Base-by-base conservation (phyloP, 2,329 filamentous ascomycete species). In the Cladobotryum mycophilum region DNA sequence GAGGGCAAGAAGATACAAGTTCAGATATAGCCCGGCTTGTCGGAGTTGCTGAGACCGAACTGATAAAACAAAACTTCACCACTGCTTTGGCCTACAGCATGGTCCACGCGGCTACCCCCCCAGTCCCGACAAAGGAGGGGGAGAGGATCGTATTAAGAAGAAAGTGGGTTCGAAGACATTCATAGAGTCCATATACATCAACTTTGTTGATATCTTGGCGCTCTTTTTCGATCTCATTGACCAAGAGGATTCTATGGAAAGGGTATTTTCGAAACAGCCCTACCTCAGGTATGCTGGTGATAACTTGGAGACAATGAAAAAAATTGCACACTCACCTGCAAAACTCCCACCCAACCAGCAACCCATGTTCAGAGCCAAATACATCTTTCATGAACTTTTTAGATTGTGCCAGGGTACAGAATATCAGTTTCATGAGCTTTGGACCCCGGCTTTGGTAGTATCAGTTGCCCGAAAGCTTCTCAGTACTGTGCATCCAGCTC, bases 61-160 rank as follows among this genome's bases (percentile, higher is more conserved):
- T 95, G 22, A 67, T 95, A 13, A 72, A 76, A 30, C 68, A 72
- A 22, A 86, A 85, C 15, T 96, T 97, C 61, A 78, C 85, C 34
- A 93, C 86, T 63, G 79, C 84, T 3, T 78, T 90, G 57, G 89
- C 90, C 4, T 99, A 97, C 64, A 84, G 86, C 51, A 84, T 96
- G 58, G 85, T 88, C 4, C 83, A 86, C 49, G 64, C 60, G 4
- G 62, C 67, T 38, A 59, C 62, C 3, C 60, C 59, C 22, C 58
- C 58, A 60, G 60, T 9, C 47, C 57, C 1, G 65, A 70, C n/a
- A 67, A 73, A 14, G 66, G 74, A 8, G 81, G 76, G 45, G 82
- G 82, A 3, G 86, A 91, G 60, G 76, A 76, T 49, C 74, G 82
- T 36, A 72, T 96, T 3, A 83, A 84, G 58, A 84, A 82, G 51